These are phyloP conservation scores for Staphylotrichum longicolle DNA, from an alignment of 495 filamentous ascomycete genomes.

Conservation along the genomic window DNA sequence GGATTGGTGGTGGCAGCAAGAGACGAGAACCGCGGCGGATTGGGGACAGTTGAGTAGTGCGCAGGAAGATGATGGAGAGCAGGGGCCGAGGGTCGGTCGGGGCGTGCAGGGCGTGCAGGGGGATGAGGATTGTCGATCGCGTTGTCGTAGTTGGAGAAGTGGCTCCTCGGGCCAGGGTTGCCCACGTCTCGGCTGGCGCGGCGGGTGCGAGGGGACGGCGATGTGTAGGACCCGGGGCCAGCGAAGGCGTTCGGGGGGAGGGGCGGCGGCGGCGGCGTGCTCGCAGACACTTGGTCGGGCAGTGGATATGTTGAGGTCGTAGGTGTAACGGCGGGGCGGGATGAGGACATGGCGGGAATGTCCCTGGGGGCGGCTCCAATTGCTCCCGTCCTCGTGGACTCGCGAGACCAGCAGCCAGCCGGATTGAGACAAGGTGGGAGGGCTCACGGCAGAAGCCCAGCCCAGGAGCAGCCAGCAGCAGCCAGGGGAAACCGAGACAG, in stretches of 20 bases:
- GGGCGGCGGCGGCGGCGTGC: slow-evolving; percentile 22
- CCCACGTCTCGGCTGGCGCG: slow-evolving; percentile 19
- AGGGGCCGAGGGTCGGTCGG: slow-evolving; percentile 15
- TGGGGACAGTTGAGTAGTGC: slow-evolving; percentile 23
- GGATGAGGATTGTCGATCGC: slow-evolving; percentile 11
- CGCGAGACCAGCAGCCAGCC: slow-evolving; percentile 13
- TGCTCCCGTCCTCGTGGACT: slow-evolving; percentile 1
- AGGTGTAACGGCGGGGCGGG: slow-evolving; percentile 26
- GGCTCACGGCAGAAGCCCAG: slow-evolving; percentile 13
- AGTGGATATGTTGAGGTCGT: slow-evolving; percentile 8
- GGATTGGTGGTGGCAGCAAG: slow-evolving; percentile 28
- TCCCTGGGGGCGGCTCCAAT: slow-evolving; percentile 17
- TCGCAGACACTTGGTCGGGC: slow-evolving; percentile 14
- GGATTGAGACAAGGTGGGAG: slow-evolving; percentile 29
- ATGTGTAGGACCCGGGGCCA: slow-evolving; percentile 17
- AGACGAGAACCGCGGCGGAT: slow-evolving; percentile 38
- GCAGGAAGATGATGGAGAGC: background rate
- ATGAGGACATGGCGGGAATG: slow-evolving; percentile 32
- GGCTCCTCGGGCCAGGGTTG: slow-evolving; percentile 15
- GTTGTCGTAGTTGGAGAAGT: slow-evolving; percentile 14
- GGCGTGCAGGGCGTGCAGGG: slow-evolving; percentile 9
- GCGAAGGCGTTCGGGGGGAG: slow-evolving; percentile 7
- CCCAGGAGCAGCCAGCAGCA: slow-evolving; percentile 15
- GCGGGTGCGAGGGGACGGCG: slow-evolving; percentile 24
- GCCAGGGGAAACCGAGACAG: slow-evolving; percentile 34